phyloP scores from a whole-genome alignment of 78 protist species.

The Chrysochromulina parva region DNA sequence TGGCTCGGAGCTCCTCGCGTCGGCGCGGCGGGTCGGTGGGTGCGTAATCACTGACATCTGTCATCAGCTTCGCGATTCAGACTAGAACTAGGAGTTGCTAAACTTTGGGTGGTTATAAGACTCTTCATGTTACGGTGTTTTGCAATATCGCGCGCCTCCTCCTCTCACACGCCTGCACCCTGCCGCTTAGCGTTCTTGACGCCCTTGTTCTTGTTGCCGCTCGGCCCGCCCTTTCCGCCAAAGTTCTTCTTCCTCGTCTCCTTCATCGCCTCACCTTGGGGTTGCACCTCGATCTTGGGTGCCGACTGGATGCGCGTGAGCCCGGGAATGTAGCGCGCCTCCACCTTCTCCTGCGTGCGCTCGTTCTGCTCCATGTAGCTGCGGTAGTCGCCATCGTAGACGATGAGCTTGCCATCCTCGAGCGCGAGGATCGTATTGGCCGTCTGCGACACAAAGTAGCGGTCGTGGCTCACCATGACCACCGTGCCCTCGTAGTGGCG shows the following conservation, averaged over 20 bases:
- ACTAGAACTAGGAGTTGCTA: too few species aligned
- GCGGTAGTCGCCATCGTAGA: constrained; percentile 42
- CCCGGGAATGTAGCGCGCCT: neutral
- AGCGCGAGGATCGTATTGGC: constrained; percentile 29
- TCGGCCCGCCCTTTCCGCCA: constrained; percentile 23
- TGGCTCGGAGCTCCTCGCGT: too few species aligned
- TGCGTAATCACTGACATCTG: too few species aligned
- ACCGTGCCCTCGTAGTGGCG: constrained; percentile 47
- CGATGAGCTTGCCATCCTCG: constrained; percentile 34
- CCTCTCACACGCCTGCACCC: neutral
- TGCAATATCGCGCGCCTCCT: too few species aligned
- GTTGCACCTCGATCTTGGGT: neutral
- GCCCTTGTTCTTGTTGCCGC: constrained; percentile 31
- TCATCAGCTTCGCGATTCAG: too few species aligned
- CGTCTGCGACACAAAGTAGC: constrained; percentile 50
- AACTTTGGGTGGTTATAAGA: too few species aligned
- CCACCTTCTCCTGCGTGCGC: neutral
- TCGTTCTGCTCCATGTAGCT: constrained; percentile 33
- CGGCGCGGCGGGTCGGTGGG: too few species aligned
- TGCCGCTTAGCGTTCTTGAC: constrained; percentile 26
- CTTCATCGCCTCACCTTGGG: neutral
- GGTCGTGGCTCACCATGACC: constrained; percentile 55
- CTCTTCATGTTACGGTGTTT: too few species aligned
- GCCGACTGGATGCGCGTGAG: neutral
- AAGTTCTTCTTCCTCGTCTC: constrained; percentile 27